These are phyloP conservation scores for Clarireedia homoeocarpa DNA, from an alignment of 2,329 filamentous ascomycete genomes.

Conservation along the genomic window DNA sequence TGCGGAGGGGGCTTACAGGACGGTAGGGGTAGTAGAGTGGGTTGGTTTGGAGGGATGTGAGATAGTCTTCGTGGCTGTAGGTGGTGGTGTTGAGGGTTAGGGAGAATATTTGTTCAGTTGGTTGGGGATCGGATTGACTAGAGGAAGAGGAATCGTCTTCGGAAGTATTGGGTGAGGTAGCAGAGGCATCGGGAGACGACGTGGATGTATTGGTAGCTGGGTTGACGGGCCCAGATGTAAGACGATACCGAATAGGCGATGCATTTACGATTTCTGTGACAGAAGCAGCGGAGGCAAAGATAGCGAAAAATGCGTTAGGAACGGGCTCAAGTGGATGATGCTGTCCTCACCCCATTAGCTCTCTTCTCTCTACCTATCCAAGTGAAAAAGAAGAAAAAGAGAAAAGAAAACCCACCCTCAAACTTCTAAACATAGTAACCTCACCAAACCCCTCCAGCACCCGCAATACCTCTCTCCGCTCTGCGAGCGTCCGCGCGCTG, in stretches of 20 bases:
- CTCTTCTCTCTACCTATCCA: not conserved
- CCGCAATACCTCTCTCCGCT: conserved; percentile 28
- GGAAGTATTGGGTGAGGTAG: not conserved
- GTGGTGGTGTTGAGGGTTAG: conserved; percentile 13
- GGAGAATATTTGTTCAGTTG: conserved; percentile 13
- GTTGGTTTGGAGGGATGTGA: conserved; percentile 15
- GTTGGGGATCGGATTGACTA: not conserved
- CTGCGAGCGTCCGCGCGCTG: conserved; percentile 23
- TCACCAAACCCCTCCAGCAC: conserved; percentile 28
- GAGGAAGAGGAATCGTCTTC: not conserved
- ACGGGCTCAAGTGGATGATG: conserved; percentile 16
- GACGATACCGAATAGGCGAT: conserved; percentile 25
- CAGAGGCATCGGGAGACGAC: not conserved
- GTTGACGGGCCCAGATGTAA: conserved; percentile 13
- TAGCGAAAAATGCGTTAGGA: conserved; percentile 24
- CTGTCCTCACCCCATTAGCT: conserved; percentile 9
- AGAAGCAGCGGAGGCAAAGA: conserved; percentile 20
- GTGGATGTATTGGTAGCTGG: not conserved
- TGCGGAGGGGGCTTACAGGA: conserved; percentile 14
- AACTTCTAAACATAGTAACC: conserved; percentile 26
- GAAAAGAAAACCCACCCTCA: conserved; percentile 22
- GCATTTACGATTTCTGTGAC: conserved; percentile 17
- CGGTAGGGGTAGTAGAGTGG: conserved; percentile 24
- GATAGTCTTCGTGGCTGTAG: conserved; percentile 11
- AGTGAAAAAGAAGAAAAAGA: not conserved